Percentiles rank a stretch among this genome's conserved stretches.
phyloP scores from a whole-genome alignment of 2,329 filamentous ascomycete genomes.

The Stromatinia cepivora region DNA sequence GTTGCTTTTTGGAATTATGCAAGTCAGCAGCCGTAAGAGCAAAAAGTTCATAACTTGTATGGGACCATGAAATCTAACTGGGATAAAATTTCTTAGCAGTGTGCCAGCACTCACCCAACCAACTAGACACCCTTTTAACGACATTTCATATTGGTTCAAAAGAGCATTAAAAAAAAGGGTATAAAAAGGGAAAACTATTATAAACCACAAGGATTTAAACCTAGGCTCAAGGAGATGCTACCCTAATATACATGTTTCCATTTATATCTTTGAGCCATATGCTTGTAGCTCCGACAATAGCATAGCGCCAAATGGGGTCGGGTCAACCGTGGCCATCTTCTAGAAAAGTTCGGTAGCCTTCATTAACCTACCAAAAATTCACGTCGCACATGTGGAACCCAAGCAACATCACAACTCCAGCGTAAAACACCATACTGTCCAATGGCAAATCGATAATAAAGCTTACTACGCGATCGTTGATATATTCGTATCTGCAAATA shows the following conservation, averaged over 20 bases:
- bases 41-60: neutral
- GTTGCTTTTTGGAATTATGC: constrained; percentile 12
- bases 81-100: neutral
- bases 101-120: neutral
- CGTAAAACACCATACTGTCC: neutral
- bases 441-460: neutral
- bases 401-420: neutral
- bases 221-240: neutral
- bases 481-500: constrained; percentile 1
- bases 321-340: neutral
- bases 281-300: neutral
- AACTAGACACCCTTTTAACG: neutral
- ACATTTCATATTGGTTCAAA: too few relatives aligned
- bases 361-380: neutral
- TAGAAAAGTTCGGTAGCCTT: constrained; percentile 1
- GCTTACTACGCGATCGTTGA: neutral
- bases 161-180: neutral
- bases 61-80: constrained; percentile 1
- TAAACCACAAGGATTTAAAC: neutral
- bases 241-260: constrained; percentile 9
- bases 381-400: neutral
- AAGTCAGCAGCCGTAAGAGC: constrained; percentile 18
- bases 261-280: constrained; percentile 6
- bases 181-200: neutral
- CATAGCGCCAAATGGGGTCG: constrained; percentile 1